Base-by-base conservation (phyloP, 495 filamentous ascomycete species). In the Amorphotheca resinae region DNA sequence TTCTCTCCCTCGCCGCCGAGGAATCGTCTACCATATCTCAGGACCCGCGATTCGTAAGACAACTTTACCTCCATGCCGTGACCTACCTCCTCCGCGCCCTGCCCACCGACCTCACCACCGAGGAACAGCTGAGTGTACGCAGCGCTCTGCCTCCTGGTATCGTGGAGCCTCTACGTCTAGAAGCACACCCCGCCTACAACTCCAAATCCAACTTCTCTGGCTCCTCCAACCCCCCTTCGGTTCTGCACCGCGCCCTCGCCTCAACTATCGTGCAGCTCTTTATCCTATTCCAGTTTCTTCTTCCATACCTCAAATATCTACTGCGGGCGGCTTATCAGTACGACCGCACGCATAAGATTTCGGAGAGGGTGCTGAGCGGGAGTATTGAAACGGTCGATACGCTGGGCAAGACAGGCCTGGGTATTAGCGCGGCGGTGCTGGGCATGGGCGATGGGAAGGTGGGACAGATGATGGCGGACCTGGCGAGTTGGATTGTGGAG, bases 51-150 rank as follows among this genome's bases (percentile, higher is more conserved):
- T 69, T 81, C 22, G 70, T 72, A 32, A 68, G 82, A n/a, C 69
- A 74, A 14, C 65, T 83, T 1, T 87, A 83, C 55, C 63, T 87
- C 18, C 70, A 77, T 51, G 72, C 77, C 32, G 42, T 83, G 5
- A 64, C 70, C 5, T 84, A 84, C 54, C 63, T 87, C 2, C 68
- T 85, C 2, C 69, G 72, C 38, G 82, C 73, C 0, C 64, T 87
- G 0, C 82, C 84, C 0, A 36, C 53, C 0, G 66, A 82, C 42
- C 55, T 87, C 9, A 72, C 65, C 3, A 49, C 55, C 0, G 59
- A 64, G 30, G 70, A 77, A 39, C 42, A 56, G 23, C 36, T 64
- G 21, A 60, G 64, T 26, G 57, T 81, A 4, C 64, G 56, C 0
- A 57, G 51, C 21, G 59, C 72, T 2, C 51, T 78, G 14, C 74